Conservation (phyloP, 2,329 filamentous ascomycete genomes). For the Phaeosphaeria sp. region DNA sequence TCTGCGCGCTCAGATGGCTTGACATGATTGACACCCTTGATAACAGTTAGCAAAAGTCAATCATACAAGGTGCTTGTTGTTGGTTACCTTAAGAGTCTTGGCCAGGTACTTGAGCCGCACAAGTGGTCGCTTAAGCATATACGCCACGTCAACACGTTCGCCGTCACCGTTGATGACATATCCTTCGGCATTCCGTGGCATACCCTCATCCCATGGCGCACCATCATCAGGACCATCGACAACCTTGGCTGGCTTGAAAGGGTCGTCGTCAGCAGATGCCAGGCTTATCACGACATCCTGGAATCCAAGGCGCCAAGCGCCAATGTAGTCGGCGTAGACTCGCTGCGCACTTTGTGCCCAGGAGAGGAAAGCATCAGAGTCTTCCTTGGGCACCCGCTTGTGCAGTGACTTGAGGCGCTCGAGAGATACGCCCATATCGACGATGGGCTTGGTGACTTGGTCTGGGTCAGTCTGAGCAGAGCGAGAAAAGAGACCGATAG, state of each 20-base stretch:
- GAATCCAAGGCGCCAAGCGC: slow-evolving; percentile 90
- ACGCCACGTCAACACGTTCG: slow-evolving; percentile 91
- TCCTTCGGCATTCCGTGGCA: slow-evolving; percentile 65
- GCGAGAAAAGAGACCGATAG: slow-evolving; percentile 71
- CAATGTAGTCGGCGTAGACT: slow-evolving; percentile 84
- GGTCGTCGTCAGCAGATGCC: slow-evolving; percentile 72
- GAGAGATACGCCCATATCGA: slow-evolving; percentile 90
- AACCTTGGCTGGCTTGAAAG: slow-evolving; percentile 55
- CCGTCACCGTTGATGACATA: slow-evolving; percentile 75
- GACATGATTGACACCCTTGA: slow-evolving; percentile 63
- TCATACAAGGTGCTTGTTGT: background rate
- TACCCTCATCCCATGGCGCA: slow-evolving; percentile 60
- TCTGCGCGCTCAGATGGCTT: slow-evolving; percentile 63
- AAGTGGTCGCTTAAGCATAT: slow-evolving; percentile 86
- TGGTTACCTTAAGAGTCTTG: slow-evolving; percentile 75
- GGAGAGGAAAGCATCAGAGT: slow-evolving; percentile 72
- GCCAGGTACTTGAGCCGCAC: slow-evolving; percentile 86
- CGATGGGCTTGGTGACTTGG: slow-evolving; percentile 81
- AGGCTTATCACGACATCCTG: slow-evolving; percentile 94
- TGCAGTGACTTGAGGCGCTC: slow-evolving; percentile 84
- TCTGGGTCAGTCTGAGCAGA: slow-evolving; percentile 62
- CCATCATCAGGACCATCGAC: slow-evolving; percentile 54
- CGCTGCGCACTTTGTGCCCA: slow-evolving; percentile 83
- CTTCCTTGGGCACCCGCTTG: slow-evolving; percentile 76
- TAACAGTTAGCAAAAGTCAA: slow-evolving; percentile 36